Base-by-base conservation (phyloP, 257 asterid species). In the Solanum pimpinellifolium region DNA sequence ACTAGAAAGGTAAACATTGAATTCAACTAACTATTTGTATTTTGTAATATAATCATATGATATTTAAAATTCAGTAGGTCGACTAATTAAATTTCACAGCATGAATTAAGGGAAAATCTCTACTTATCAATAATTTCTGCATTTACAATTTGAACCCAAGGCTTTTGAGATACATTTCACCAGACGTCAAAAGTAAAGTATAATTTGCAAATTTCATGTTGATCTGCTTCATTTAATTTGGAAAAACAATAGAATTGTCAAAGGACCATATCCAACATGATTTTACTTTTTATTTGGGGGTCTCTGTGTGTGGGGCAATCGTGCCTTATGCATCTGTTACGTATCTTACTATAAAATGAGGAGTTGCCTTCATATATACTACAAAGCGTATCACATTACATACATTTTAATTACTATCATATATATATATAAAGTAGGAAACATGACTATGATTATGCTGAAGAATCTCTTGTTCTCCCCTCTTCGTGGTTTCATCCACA, bases 401-500 rank as follows among this genome's bases (percentile, higher is more conserved):
- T 27, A 68, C 74, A 27, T 2, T 27, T 27, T 27, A 70, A 14
- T 68, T 68, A 52, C 62, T 52, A 68, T 68, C 74, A 21, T 60
- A 60, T 23, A 27, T 29, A 27, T 29, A 33, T 68, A 68, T 27
- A 27, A 68, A 27, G 6, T 27, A 27, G 75, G 75, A 27, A 47
- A 78, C 41, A 69, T 85, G 82, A 68, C 35, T 49, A 25, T 69
- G 39, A 2, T 23, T 66, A 89, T 91, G 91, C 47, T 94, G 11
- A 90, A 35, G 59, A 39, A 89, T 87, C 35, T 92, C 15, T 42
- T 92, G 75, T 70, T 90, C 46, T 83, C 90, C n/a, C 94, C 94
- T 74, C 89, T 93, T 1, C 88, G 77, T 52, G 52, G 56, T 31
- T 74, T 92, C 86, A 86, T 94, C 86, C 95, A 92, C 82, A 86